phyloP scores from a whole-genome alignment of 1,284 basidiomycete species.

The Puccinia triticina region DNA sequence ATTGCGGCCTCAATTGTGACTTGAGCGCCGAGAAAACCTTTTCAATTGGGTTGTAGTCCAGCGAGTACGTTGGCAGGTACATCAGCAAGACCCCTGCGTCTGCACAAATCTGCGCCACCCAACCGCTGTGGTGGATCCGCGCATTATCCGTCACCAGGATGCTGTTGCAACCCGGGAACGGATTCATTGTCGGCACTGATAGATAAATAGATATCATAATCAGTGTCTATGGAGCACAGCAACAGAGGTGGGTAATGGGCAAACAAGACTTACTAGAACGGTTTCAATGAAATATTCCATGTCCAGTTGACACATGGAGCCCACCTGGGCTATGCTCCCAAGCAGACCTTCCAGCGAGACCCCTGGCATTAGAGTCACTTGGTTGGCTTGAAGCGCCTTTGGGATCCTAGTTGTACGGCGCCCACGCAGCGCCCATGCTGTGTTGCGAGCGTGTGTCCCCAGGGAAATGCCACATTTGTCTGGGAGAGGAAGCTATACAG shows the following conservation, averaged over 20 bases:
- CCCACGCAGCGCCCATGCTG: not conserved
- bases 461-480: not conserved
- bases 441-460: not conserved
- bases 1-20: too few species aligned
- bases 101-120: not conserved
- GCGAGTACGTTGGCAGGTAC: constrained; percentile 6
- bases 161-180: not conserved
- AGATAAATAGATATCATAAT: too few species aligned
- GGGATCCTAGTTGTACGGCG: not conserved
- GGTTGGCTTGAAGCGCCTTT: not conserved
- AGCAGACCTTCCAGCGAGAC: too few species aligned
- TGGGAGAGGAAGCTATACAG: too few species aligned
- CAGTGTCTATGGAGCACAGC: too few species aligned
- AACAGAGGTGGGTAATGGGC: too few species aligned
- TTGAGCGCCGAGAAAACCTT: constrained; percentile 17
- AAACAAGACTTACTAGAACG: too few species aligned
- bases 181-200: not conserved
- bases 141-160: constrained; percentile 15
- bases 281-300: too few species aligned
- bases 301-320: too few species aligned
- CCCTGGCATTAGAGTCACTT: too few species aligned
- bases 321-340: too few species aligned
- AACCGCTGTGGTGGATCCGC: not conserved
- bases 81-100: not conserved
- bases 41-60: not conserved